Conservation (phyloP, 345 rosid genomes). For the Gossypium rotundifolium region DNA sequence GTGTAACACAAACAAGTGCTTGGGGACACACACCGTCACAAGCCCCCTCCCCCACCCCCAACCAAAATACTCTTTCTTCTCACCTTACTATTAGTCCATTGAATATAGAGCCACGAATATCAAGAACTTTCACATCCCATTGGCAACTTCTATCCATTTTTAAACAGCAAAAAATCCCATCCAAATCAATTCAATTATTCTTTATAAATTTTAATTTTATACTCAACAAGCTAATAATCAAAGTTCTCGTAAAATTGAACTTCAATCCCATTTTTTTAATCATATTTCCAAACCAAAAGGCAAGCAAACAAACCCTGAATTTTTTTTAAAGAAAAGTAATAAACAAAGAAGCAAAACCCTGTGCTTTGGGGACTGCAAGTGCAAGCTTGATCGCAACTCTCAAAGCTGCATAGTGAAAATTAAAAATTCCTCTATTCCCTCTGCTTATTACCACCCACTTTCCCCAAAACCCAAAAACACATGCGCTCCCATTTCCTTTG, state of each 20-base stretch:
- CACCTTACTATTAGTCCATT: slow-evolving; percentile 10
- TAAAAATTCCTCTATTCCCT: slow-evolving; percentile 23
- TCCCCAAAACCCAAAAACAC: slow-evolving; percentile 34
- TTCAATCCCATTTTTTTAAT: too few species aligned
- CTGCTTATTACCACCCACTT: slow-evolving; percentile 28
- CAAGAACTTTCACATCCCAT: slow-evolving; percentile 1
- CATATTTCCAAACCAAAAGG: slow-evolving; percentile 21
- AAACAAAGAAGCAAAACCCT: slow-evolving; percentile 8
- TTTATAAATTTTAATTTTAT: too few species aligned
- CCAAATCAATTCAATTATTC: too few species aligned
- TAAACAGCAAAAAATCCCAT: too few species aligned
- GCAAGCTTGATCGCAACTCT: slow-evolving; percentile 52
- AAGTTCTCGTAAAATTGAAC: too few species aligned
- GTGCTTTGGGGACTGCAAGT: slow-evolving; percentile 35
- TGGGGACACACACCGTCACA: slow-evolving; percentile 12
- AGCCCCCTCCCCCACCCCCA: slow-evolving; percentile 16
- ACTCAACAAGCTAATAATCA: too few species aligned
- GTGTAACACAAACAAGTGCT: slow-evolving; percentile 19
- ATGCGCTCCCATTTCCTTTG: slow-evolving; percentile 26
- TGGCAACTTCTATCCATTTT: too few species aligned
- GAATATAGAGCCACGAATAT: slow-evolving; percentile 25
- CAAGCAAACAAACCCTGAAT: not conserved
- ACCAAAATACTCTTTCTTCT: slow-evolving; percentile 25
- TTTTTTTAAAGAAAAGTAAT: too few species aligned
- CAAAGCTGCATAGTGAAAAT: slow-evolving; percentile 30